phyloP scores from a whole-genome alignment of 345 rosid species.

The Barbarea vulgaris region DNA sequence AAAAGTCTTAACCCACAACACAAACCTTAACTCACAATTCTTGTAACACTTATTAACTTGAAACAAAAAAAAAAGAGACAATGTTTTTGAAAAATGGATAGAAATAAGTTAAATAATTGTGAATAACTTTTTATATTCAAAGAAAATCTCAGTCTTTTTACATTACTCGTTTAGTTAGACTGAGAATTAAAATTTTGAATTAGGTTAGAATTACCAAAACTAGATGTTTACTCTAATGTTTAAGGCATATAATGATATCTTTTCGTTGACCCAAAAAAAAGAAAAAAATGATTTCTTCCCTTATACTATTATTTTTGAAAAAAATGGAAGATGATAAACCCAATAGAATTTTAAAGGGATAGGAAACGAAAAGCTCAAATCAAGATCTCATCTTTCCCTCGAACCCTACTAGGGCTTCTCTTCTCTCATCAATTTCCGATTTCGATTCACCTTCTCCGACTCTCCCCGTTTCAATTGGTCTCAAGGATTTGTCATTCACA shows the following conservation, averaged over 20 bases:
- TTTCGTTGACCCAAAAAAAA: too few species aligned
- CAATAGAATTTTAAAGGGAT: background rate
- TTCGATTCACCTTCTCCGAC: background rate
- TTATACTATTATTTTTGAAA: background rate
- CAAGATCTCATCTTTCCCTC: background rate
- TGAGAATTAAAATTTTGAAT: background rate
- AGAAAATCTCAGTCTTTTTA: background rate
- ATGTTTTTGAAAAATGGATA: too few species aligned
- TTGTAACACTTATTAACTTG: too few species aligned
- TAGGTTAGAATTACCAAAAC: background rate
- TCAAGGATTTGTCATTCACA: conserved; percentile 14
- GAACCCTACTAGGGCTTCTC: background rate
- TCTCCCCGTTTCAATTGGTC: background rate
- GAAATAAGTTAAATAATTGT: too few species aligned
- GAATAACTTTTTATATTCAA: too few species aligned
- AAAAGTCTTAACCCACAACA: too few species aligned
- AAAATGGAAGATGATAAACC: background rate
- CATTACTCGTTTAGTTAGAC: background rate
- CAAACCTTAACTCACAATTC: too few species aligned
- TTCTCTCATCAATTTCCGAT: background rate
- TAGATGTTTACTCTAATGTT: background rate
- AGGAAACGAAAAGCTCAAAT: background rate
- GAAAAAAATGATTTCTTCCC: too few species aligned
- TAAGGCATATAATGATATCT: background rate
- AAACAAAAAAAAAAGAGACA: too few species aligned